Evolutionary conservation across 2,329 filamentous ascomycete genomes (phyloP), one percentile per base, ranked within the genome.

Genomic region (Paradendryphiella salina): DNA sequence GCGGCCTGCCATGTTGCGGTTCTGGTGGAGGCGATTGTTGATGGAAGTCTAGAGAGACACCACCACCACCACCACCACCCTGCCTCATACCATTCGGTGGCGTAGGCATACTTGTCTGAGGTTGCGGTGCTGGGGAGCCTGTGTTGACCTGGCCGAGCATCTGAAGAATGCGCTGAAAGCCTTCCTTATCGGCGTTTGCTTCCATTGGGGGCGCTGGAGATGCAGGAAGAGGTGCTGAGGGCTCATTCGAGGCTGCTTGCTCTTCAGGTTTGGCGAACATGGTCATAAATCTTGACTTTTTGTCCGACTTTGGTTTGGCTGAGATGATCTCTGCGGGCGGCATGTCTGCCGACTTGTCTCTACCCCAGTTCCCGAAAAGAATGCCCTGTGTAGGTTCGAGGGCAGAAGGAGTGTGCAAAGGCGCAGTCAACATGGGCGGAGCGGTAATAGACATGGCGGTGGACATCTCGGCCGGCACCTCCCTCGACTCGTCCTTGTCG

Each of bases 241-340:
- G 49, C 14, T 60, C 62, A 35, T 46, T 53, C 20, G 56, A 50
- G 14, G 48, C 48, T 29, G 60, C 35, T 35, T 61, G 53, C 28
- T 71, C 70, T 42, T 78, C 75, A 42, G 76, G 73, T 37, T 75
- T 73, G 20, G 67, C 62, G 56, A 80, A 79, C 68, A 96, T 88
- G 3, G 87, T 90, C 42, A 90, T 91, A 69, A 96, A 96, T 46
- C 90, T 82, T 10, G 92, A 96, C 4, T 88, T 83, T 66, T 93
- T 92, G 20, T 81, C 70, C 69, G 88, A 89, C 20, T 74, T 67
- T 1, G 74, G 65, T 58, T 75, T 82, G 9, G 57, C 52, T 11
- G 62, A 52, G n/a, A 60, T 53, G 15, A 56, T 54, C 48, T 72
- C 65, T 23, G 60, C 37, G 18, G 57, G 54, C 8, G 44, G 57